phyloP scores from a whole-genome alignment of 495 filamentous ascomycete species.

The Amphirosellinia nigrospora region DNA sequence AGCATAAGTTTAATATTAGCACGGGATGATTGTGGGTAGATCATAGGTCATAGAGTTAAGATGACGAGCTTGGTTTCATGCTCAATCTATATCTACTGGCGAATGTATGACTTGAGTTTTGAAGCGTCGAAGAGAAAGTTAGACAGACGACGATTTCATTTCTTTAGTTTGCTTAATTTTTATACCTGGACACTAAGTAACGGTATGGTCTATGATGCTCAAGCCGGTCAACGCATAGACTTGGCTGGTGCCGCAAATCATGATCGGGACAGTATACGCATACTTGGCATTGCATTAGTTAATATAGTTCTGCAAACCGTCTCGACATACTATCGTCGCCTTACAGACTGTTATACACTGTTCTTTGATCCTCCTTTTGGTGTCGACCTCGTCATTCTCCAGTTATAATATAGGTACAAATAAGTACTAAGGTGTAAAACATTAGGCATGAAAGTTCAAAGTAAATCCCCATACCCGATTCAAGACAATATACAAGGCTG shows the following conservation, averaged over 20 bases:
- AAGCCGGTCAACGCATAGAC: too few relatives aligned
- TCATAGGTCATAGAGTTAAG: neutral
- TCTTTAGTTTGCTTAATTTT: neutral
- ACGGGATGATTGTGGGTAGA: too few relatives aligned
- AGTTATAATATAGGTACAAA: constrained; percentile 28
- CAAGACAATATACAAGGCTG: constrained; percentile 29
- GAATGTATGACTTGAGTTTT: neutral
- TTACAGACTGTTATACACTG: neutral
- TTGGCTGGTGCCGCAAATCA: neutral
- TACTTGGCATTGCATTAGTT: neutral
- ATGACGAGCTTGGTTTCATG: neutral
- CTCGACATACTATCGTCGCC: neutral
- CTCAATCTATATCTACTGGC: neutral
- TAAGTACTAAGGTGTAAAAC: constrained; percentile 24
- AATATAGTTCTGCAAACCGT: neutral
- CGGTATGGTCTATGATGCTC: neutral
- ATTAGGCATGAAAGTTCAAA: constrained; percentile 24
- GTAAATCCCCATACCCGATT: constrained; percentile 8
- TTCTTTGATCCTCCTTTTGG: neutral
- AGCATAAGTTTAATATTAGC: too few relatives aligned
- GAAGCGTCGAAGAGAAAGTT: neutral
- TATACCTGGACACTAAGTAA: neutral
- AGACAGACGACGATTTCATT: neutral
- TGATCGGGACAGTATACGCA: neutral
- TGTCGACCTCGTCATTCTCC: neutral